Evolutionary conservation across 345 rosid species (phyloP), one percentile per base, ranked within the genome.

Genomic region (Aquilaria malaccensis): DNA sequence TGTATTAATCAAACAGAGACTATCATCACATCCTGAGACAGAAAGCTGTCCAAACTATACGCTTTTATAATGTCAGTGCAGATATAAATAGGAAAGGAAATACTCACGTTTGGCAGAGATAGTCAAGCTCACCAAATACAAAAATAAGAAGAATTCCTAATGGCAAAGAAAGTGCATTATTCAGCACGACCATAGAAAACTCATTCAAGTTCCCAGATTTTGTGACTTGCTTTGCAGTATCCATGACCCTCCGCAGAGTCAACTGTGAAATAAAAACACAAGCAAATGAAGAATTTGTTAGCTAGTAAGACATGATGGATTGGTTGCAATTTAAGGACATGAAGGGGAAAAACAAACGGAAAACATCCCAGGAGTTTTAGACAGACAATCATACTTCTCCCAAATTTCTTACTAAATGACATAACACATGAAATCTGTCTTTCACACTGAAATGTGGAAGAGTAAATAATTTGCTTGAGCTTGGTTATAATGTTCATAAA

Each of bases 131-230:
- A 46, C 83, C 83, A 87, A 90, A 94, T 59, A 79, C 70, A 62
- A 74, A 77, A 66, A 89, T 67, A 67, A 94, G 97, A 71, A 88
- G 63, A 63, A 82, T 32, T 31, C 97, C 99, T 65, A 90, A 78
- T 12, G 99, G 99, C 72, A 94, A 69, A 37, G 99, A 94, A 63
- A 94, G 95, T 14, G 85, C 78, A 76, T 94, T 94, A 68, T 94
- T 94, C 51, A 94, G 96, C 74, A 94, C 73, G 78, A 94, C 97
- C 99, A 94, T 94, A 6, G 99, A 85, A 74, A 94, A 88, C 73
- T 94, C 99, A 37, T 90, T 90, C 77, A 94, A 81, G 76, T 82
- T 86, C 69, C 99, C 99, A 49, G 95, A 86, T 74, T 74, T 85
- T 4, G 97, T 88, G 63, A 77, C 84, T 68, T 81, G 95, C 86